These are phyloP conservation scores for Bonia amplexicaulis DNA, from an alignment of 176 grass and related monocot genomes.

Conservation along the genomic window DNA sequence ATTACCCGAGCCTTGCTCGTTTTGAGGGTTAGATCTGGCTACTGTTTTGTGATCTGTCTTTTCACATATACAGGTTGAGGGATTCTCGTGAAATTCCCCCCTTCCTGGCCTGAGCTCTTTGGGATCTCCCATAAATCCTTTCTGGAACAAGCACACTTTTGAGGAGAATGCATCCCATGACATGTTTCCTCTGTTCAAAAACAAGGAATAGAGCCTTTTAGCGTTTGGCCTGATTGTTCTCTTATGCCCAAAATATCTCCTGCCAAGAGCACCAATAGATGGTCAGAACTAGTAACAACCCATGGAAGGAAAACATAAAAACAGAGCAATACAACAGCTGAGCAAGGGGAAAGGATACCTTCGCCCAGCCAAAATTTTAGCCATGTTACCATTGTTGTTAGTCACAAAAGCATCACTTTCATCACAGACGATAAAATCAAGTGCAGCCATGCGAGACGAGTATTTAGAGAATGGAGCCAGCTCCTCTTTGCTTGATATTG, in stretches of 20 bases:
- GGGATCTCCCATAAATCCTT: constrained; percentile 76
- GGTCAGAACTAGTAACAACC: constrained; percentile 3
- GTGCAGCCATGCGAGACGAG: constrained; percentile 72
- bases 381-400: constrained; percentile 86
- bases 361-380: constrained; percentile 71
- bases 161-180: constrained; percentile 61
- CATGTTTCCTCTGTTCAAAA: constrained; percentile 59
- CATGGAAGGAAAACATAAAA: neutral
- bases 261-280: constrained; percentile 19
- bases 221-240: constrained; percentile 71
- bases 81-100: constrained; percentile 75
- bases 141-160: constrained; percentile 43
- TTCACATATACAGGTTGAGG: constrained; percentile 67
- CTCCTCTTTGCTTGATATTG: constrained; percentile 64
- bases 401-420: constrained; percentile 81
- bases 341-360: constrained; percentile 36
- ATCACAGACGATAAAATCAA: constrained; percentile 83
- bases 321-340: neutral
- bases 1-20: neutral
- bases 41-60: constrained; percentile 5
- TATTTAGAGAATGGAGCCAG: constrained; percentile 53
- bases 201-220: constrained; percentile 53
- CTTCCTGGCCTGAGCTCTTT: constrained; percentile 63
- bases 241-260: constrained; percentile 76
- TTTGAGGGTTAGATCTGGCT: constrained; percentile 4